Evolutionary conservation across 2,329 filamentous ascomycete species (phyloP).

Genomic region (Exophiala sp.): DNA sequence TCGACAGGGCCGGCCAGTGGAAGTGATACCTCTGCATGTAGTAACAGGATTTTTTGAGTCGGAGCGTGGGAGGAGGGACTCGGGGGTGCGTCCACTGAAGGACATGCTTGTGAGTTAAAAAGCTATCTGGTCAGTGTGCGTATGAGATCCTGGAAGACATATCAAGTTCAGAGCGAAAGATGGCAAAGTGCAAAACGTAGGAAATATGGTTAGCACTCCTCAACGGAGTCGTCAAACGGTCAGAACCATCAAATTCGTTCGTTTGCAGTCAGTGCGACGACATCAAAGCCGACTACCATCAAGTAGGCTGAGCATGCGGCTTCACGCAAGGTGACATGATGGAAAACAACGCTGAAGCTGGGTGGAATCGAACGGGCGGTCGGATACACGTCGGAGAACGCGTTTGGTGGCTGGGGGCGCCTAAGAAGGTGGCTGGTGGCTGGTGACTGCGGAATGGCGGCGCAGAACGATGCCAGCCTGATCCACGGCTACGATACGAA

Average conservation of each 20-base stretch:
- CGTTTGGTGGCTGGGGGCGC: conserved; percentile 3
- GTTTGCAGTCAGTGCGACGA: too few relatives aligned
- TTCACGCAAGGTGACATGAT: not conserved
- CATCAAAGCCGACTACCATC: too few relatives aligned
- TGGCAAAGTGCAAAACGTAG: not conserved
- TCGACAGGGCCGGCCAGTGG: conserved; percentile 77
- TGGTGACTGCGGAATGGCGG: too few relatives aligned
- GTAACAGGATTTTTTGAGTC: conserved; percentile 80
- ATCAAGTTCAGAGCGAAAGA: not conserved
- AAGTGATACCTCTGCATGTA: conserved; percentile 85
- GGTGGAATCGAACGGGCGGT: not conserved
- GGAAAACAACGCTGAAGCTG: not conserved
- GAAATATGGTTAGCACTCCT: too few relatives aligned
- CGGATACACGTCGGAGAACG: not conserved
- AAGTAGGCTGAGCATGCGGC: too few relatives aligned
- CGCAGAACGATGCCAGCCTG: too few relatives aligned
- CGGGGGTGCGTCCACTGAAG: conserved; percentile 70
- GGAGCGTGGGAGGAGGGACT: conserved; percentile 70
- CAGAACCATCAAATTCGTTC: too few relatives aligned
- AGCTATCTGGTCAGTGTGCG: conserved; percentile 1
- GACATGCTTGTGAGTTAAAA: conserved; percentile 49
- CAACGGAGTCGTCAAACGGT: too few relatives aligned
- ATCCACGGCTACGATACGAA: too few relatives aligned
- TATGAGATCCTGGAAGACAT: not conserved
- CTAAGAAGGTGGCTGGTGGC: not conserved